Base-by-base conservation (phyloP, 2,329 filamentous ascomycete species). In the Dendryphion nanum region DNA sequence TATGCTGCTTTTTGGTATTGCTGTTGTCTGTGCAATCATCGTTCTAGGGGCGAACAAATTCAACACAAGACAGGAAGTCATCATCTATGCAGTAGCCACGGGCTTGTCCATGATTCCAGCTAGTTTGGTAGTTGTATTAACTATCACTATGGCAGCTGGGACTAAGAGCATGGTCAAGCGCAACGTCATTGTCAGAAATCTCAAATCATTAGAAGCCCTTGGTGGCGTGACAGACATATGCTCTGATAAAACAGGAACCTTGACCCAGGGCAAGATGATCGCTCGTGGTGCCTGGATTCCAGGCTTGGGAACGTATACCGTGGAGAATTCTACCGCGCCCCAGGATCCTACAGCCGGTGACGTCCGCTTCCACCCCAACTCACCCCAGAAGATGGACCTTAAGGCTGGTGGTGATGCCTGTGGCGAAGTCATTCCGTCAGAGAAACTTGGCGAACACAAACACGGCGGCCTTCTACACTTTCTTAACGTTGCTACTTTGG, bases 221-320 rank as follows among this genome's bases (percentile, higher is more conserved):
- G 61, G 62, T 18, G 60, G 55, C 15, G 59, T 65, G 5, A 65
- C 62, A 30, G 49, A 64, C 37, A 76, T 77, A 38, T 77, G 73
- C 56, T 74, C 71, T 10, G 74, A 77, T 51, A 76, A 77, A 57
- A 77, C 74, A 1, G 67, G 51, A 60, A 74, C 34, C 38, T 53
- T 46, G 18, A 70, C 53, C 0, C 61, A 64, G 40, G 62, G 62
- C 13, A 57, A 63, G 34, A 66, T 66, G 62, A 53, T 64, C 26
- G 56, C 61, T n/a, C 56, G 57, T 31, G 59, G 59, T 35, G 63
- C 56, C 3, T 67, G 63, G 63, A 54, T 67, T 3, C 64, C 64
- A 2, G 57, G 51, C 1, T 48, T 55, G 6, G 64, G 64, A n/a
- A 64, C 62, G 0, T 67, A 67, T 41, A 59, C 62, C 2, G 54